Conservation (phyloP, 2,329 filamentous ascomycete species). For the Epichloe sibirici region DNA sequence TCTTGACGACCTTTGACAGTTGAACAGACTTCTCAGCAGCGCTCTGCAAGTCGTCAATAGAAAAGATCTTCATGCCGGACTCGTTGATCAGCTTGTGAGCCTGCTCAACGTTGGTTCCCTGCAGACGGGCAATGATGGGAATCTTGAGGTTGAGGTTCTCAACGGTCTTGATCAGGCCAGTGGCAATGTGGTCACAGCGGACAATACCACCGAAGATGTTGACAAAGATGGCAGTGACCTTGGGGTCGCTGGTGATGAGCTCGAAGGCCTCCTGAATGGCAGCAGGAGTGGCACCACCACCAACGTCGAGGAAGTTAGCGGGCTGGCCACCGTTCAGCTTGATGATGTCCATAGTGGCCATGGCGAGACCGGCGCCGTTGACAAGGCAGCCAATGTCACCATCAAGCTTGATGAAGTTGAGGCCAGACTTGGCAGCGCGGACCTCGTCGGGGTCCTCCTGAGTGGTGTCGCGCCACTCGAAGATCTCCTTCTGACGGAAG, state of each 20-base stretch:
- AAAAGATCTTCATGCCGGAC: slow-evolving; percentile 98
- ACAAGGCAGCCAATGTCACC: slow-evolving; percentile 98
- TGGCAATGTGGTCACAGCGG: slow-evolving; percentile 91
- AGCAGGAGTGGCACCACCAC: slow-evolving; percentile 89
- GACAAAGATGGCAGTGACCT: slow-evolving; percentile 98
- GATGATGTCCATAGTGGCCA: slow-evolving; percentile 99
- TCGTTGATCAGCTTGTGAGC: slow-evolving; percentile 92
- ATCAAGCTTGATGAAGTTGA: slow-evolving; percentile 99
- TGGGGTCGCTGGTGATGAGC: slow-evolving; percentile 95
- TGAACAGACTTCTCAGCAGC: slow-evolving; percentile 97
- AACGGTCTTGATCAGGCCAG: slow-evolving; percentile 90
- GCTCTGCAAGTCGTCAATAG: slow-evolving; percentile 93
- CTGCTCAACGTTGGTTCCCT: slow-evolving; percentile 96
- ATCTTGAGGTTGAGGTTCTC: slow-evolving; percentile 91
- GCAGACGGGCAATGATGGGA: slow-evolving; percentile 90
- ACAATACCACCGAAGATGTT: slow-evolving; percentile 99
- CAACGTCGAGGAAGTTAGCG: slow-evolving; percentile 98
- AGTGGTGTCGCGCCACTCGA: slow-evolving; percentile 81
- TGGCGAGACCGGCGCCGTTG: slow-evolving; percentile 97
- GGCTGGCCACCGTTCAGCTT: slow-evolving; percentile 95
- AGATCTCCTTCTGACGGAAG: slow-evolving; percentile 95
- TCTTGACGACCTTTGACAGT: slow-evolving; percentile 98
- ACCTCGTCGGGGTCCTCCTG: slow-evolving; percentile 98
- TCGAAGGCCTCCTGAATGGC: slow-evolving; percentile 97
- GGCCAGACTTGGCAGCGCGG: slow-evolving; percentile 81